Conservation (phyloP, 805 yeast species). For the Pichia cephalocereana region DNA sequence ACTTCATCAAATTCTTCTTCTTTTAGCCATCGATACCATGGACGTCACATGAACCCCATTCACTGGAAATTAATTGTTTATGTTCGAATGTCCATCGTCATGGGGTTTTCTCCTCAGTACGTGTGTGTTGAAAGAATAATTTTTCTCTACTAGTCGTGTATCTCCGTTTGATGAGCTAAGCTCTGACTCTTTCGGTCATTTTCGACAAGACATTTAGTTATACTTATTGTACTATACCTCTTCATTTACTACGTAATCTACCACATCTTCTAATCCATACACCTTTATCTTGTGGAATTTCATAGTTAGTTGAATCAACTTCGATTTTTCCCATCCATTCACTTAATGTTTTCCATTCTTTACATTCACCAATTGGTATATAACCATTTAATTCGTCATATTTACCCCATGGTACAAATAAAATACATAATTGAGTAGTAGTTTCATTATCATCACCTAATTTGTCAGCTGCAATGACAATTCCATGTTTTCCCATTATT, state of each 20-base stretch:
- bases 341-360: slow-evolving; percentile 5
- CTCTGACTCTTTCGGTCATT: slow-evolving; percentile 43
- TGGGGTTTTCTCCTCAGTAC: background rate
- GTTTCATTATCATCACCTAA: background rate
- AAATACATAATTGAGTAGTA: slow-evolving; percentile 19
- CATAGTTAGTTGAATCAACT: slow-evolving; percentile 13
- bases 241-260: slow-evolving; percentile 4
- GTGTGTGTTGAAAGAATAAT: slow-evolving; percentile 4
- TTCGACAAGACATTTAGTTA: slow-evolving; percentile 15
- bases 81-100: background rate
- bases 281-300: slow-evolving; percentile 6
- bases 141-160: slow-evolving; percentile 29
- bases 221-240: too few relatives aligned
- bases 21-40: background rate
- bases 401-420: slow-evolving; percentile 13
- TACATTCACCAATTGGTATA: slow-evolving; percentile 20
- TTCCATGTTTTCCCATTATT: slow-evolving; percentile 4
- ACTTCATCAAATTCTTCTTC: too few relatives aligned
- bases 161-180: slow-evolving; percentile 41
- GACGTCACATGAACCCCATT: slow-evolving; percentile 4
- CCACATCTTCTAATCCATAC: slow-evolving; percentile 21
- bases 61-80: slow-evolving; percentile 2
- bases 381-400: slow-evolving; percentile 12
- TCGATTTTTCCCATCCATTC: slow-evolving; percentile 7
- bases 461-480: slow-evolving; percentile 13